Conservation (phyloP, 768 basidiomycete species). For the Mycena metata region DNA sequence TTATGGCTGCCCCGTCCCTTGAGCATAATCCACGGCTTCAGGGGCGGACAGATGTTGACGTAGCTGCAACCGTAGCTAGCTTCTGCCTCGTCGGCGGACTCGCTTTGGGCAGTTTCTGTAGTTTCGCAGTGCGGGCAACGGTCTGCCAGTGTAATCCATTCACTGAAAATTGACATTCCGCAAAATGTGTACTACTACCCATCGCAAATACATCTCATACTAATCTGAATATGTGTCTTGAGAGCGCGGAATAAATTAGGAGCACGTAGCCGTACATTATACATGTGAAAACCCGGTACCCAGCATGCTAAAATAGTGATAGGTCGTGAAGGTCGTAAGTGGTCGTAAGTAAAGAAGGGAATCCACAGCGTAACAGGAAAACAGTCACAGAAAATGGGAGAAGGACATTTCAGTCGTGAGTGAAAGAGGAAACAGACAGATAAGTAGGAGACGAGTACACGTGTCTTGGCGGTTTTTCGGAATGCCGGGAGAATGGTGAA, state of each 20-base stretch:
- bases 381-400: slow-evolving; percentile 17
- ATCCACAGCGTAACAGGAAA: slow-evolving; percentile 25
- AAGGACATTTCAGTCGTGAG: slow-evolving; percentile 19
- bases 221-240: slow-evolving; percentile 20
- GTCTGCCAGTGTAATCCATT: slow-evolving; percentile 87
- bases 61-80: slow-evolving; percentile 84
- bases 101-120: slow-evolving; percentile 79
- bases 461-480: no score
- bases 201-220: slow-evolving; percentile 18
- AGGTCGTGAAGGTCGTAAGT: slow-evolving; percentile 30
- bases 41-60: slow-evolving; percentile 84
- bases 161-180: slow-evolving; percentile 36
- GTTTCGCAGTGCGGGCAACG: slow-evolving; percentile 81
- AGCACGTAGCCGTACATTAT: slow-evolving; percentile 8
- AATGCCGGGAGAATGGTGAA: slow-evolving; percentile 6
- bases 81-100: slow-evolving; percentile 87
- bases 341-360: slow-evolving; percentile 33
- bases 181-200: slow-evolving; percentile 22
- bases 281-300: slow-evolving; percentile 1
- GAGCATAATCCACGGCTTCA: slow-evolving; percentile 82
- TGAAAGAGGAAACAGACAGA: not conserved
- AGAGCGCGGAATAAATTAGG: slow-evolving; percentile 21
- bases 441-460: not conserved
- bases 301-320: slow-evolving; percentile 22
- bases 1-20: slow-evolving; percentile 87